Percentiles rank a stretch among this genome's conserved stretches.
Evolutionary conservation across 2,329 filamentous ascomycete species (phyloP).

Genomic region (Thyridium curvatum): DNA sequence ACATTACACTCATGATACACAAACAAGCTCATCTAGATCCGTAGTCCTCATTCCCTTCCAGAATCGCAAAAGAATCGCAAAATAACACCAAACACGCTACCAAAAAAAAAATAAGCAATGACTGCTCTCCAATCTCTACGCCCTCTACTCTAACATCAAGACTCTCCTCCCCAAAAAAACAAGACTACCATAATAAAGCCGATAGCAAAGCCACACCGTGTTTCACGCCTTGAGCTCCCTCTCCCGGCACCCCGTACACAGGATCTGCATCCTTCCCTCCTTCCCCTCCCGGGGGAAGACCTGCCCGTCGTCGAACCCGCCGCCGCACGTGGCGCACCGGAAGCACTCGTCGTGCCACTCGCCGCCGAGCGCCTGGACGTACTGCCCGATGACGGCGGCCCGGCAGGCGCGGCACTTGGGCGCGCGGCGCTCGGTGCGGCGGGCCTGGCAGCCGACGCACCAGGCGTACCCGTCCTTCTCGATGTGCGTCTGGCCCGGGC

Average conservation of each 20-base stretch:
- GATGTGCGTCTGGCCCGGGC: slow-evolving; percentile 61
- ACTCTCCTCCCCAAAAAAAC: too few species aligned
- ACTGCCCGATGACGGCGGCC: slow-evolving; percentile 79
- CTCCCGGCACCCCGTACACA: slow-evolving; percentile 56
- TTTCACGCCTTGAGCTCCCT: slow-evolving; percentile 49
- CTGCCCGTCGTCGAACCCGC: slow-evolving; percentile 58
- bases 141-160: too few species aligned
- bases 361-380: slow-evolving; percentile 78
- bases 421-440: slow-evolving; percentile 79
- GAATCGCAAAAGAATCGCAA: too few species aligned
- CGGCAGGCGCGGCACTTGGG: slow-evolving; percentile 85
- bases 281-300: slow-evolving; percentile 53
- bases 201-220: too few species aligned
- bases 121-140: too few species aligned
- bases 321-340: slow-evolving; percentile 60
- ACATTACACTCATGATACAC: too few species aligned
- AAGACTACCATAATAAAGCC: too few species aligned
- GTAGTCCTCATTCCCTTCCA: too few species aligned
- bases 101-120: too few species aligned
- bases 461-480: slow-evolving; percentile 98
- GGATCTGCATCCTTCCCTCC: slow-evolving; percentile 39
- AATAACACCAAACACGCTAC: too few species aligned
- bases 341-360: slow-evolving; percentile 97
- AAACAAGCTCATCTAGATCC: too few species aligned
- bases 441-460: slow-evolving; percentile 90